A percentile compares a stretch with the other conserved stretches of the same genome.
Conservation (phyloP, 305 asterid genomes). For the Coffea humblotiana region DNA sequence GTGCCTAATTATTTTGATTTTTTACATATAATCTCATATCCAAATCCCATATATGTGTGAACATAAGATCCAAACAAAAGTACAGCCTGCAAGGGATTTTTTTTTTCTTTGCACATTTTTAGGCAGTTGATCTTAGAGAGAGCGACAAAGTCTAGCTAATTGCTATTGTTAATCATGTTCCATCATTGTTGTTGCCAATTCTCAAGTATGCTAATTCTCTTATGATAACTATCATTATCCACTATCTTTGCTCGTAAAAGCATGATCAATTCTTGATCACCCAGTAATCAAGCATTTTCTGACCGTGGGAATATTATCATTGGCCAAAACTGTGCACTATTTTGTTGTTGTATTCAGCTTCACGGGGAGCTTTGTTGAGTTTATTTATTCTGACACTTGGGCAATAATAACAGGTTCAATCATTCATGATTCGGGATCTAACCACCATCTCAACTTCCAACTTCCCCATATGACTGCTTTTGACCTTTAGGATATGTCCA, state of each 20-base stretch:
- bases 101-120: not conserved
- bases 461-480: slow-evolving; percentile 27
- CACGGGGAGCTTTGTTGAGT: not conserved
- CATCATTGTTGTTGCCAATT: not conserved
- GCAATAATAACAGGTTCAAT: slow-evolving; percentile 24
- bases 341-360: not conserved
- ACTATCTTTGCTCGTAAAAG: not conserved
- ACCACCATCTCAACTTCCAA: slow-evolving; percentile 33
- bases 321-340: not conserved
- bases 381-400: not conserved
- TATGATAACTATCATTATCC: slow-evolving; percentile 11
- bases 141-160: not conserved
- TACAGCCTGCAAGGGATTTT: too few relatives aligned
- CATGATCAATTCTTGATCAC: not conserved
- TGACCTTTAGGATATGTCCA: slow-evolving; percentile 12
- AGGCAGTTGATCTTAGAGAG: not conserved
- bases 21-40: not conserved
- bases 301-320: slow-evolving; percentile 4
- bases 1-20: not conserved
- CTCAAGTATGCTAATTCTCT: not conserved
- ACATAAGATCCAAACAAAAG: not conserved
- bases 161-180: not conserved
- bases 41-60: not conserved
- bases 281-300: slow-evolving; percentile 6
- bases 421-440: slow-evolving; percentile 30